A percentile compares a stretch with the other conserved stretches of the same genome.
Evolutionary conservation across 192 early-diverging fungal genomes (phyloP).

Genomic region (Coemansia sp.): DNA sequence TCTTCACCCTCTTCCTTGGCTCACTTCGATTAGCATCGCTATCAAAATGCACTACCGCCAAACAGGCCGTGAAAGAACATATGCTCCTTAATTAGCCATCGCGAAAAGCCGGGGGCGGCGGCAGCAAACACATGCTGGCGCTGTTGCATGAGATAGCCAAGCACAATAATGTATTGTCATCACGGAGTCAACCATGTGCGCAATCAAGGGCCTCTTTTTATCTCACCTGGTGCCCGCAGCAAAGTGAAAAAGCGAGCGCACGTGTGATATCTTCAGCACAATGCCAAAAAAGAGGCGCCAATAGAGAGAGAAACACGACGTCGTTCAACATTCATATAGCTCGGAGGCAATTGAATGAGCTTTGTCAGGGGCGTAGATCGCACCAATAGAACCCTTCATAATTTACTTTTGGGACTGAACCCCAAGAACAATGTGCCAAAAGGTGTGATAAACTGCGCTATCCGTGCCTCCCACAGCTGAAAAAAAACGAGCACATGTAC

Average conservation of each 20-base stretch:
- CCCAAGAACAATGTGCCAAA: neutral
- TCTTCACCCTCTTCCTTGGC: neutral
- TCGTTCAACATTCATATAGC: neutral
- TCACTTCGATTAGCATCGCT: neutral
- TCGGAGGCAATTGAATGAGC: neutral
- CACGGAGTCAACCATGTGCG: neutral
- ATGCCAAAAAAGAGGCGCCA: neutral
- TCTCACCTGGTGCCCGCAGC: neutral
- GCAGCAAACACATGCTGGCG: slow-evolving; percentile 2
- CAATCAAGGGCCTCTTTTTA: neutral
- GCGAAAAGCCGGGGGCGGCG: neutral
- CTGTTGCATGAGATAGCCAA: neutral
- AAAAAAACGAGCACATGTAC: neutral
- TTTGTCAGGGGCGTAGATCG: neutral
- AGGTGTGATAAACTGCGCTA: neutral
- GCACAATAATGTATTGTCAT: neutral
- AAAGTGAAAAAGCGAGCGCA: neutral
- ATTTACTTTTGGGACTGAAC: slow-evolving; percentile 1
- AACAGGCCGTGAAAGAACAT: neutral
- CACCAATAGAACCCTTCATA: neutral
- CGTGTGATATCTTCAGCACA: neutral
- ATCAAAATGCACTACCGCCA: neutral
- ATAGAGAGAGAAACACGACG: neutral
- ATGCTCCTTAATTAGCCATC: neutral
- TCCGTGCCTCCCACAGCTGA: neutral